phyloP scores from a whole-genome alignment of 768 basidiomycete genomes.

The Boletus sp. region DNA sequence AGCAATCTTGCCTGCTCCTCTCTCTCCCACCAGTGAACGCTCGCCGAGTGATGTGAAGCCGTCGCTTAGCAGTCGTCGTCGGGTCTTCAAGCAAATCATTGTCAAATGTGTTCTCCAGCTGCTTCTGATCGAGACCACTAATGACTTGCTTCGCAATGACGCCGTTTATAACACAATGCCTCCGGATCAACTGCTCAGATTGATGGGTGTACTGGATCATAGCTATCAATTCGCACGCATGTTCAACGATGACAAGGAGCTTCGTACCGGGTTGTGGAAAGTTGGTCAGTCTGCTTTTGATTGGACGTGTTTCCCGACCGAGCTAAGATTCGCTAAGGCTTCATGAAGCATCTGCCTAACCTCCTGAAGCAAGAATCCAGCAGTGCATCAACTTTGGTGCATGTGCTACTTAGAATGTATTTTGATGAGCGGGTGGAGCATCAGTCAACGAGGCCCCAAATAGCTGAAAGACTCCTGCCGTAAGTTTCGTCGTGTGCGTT shows the following conservation, averaged over 20 bases:
- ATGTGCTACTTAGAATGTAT: constrained; percentile 91
- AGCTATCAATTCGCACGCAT: constrained; percentile 96
- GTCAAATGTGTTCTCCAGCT: constrained; percentile 99
- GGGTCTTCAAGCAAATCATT: constrained; percentile 97
- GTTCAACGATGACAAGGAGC: constrained; percentile 98
- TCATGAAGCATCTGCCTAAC: constrained; percentile 99
- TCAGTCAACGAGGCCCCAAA: constrained; percentile 77
- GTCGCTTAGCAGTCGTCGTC: constrained; percentile 69
- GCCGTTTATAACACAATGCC: constrained; percentile 92
- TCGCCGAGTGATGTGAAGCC: constrained; percentile 45
- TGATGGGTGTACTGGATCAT: constrained; percentile 95
- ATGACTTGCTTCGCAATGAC: constrained; percentile 89
- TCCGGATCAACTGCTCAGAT: constrained; percentile 83
- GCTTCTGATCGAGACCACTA: constrained; percentile 94
- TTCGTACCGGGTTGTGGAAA: constrained; percentile 98
- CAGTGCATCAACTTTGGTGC: constrained; percentile 91
- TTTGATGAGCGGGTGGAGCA: constrained; percentile 87
- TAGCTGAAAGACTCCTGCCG: constrained; percentile 70
- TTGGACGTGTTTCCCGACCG: neutral
- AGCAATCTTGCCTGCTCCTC: constrained; percentile 80
- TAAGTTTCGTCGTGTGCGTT: constrained; percentile 32
- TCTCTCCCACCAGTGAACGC: constrained; percentile 70
- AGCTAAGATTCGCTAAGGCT: constrained; percentile 53
- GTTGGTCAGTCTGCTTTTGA: constrained; percentile 66
- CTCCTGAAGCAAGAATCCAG: constrained; percentile 97